These are phyloP conservation scores for Cryptosporidium muris DNA, from an alignment of 169 alveolate species.

Conservation along the genomic window DNA sequence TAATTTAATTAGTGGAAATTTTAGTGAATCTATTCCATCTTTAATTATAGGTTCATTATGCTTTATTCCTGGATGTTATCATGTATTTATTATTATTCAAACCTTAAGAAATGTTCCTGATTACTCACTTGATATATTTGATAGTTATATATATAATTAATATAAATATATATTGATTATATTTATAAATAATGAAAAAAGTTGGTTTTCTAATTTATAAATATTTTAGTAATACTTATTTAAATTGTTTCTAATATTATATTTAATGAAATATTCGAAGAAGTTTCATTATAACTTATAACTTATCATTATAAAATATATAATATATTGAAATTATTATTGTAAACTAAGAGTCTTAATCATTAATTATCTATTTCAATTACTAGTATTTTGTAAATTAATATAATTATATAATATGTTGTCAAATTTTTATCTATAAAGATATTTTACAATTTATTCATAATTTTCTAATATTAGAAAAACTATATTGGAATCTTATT, in stretches of 20 bases:
- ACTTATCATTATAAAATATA: too few relatives aligned
- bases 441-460: too few relatives aligned
- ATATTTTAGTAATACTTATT: neutral
- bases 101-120: slow-evolving; percentile 76
- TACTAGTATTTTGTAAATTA: too few relatives aligned
- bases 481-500: too few relatives aligned
- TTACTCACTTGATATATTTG: slow-evolving; percentile 66
- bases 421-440: too few relatives aligned
- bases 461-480: too few relatives aligned
- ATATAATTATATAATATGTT: too few relatives aligned
- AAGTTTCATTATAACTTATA: too few relatives aligned
- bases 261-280: neutral
- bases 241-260: neutral
- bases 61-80: slow-evolving; percentile 79
- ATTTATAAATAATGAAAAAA: neutral
- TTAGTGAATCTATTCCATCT: slow-evolving; percentile 60
- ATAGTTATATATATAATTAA: neutral
- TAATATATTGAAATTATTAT: too few relatives aligned
- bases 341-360: too few relatives aligned
- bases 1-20: slow-evolving; percentile 16
- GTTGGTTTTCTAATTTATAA: neutral
- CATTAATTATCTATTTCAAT: too few relatives aligned
- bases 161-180: neutral
- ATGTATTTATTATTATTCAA: slow-evolving; percentile 74
- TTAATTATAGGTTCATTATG: slow-evolving; percentile 75